Base-by-base conservation (phyloP, 2,329 filamentous ascomycete species). In the Penicillium sp. region DNA sequence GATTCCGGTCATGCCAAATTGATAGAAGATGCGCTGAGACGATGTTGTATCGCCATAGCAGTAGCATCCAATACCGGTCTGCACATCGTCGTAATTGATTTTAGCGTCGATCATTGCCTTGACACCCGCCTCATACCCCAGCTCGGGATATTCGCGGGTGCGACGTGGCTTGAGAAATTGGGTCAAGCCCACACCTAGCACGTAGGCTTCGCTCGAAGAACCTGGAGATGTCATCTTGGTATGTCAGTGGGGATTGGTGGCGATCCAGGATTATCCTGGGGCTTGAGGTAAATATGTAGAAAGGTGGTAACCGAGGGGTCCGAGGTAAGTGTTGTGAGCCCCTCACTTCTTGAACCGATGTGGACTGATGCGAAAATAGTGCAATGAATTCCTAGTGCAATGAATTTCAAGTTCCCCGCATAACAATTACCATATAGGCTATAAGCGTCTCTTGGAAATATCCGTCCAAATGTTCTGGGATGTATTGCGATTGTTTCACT, bases 81-180 rank as follows among this genome's bases (percentile, higher is more conserved):
- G 91, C 55, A 98, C 91, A 62, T 97, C 91, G 75, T 98, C 93
- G 79, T 97, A 97, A 78, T 87, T 96, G 82, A 98, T 91, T 62
- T 96, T 88, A 9, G 74, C 74, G 55, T 86, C 84, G 24, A 87
- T 76, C 81, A 95, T 86, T 45, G 91, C 91, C 76, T 96, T 96
- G 72, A 95, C 82, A 65, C 91, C 91, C 13, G 92, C 92, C 76
- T 96, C 93, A 75, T 93, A 96, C 51, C 93, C 93, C 27, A 96
- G 86, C 73, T 96, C 93, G 3, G 61, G 61, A 24, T 64, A 97
- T 79, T 96, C 92, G 63, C 96, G 90, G 73, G 93, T 93, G 72
- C 91, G 91, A 54, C 93, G 87, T 44, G 93, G 93, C 81, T 96
- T 97, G 84, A 97, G 93, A 84, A 98, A 98, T 78, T 96, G 96